phyloP scores from a whole-genome alignment of 495 filamentous ascomycete species.

The Emericellopsis terricola region DNA sequence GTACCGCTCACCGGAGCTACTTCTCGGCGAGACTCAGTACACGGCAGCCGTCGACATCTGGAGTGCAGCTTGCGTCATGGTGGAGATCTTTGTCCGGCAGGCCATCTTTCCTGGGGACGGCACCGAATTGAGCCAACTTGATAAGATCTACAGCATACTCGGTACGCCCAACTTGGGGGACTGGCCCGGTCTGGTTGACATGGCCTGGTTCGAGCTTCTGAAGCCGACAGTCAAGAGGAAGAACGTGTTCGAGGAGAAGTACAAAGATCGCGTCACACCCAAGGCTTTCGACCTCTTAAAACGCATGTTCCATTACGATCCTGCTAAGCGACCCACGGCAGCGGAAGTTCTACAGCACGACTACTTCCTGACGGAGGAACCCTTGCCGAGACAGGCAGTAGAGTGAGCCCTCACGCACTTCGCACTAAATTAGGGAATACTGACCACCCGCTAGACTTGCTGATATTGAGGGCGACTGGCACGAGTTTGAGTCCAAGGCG shows the following conservation, averaged over 20 bases:
- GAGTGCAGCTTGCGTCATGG: constrained; percentile 91
- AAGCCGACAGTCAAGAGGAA: constrained; percentile 53
- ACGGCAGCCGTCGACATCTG: constrained; percentile 92
- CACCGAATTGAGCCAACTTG: constrained; percentile 84
- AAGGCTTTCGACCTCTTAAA: constrained; percentile 68
- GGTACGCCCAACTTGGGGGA: constrained; percentile 71
- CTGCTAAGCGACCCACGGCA: constrained; percentile 65
- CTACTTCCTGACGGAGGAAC: constrained; percentile 78
- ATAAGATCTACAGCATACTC: constrained; percentile 85
- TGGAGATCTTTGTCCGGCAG: constrained; percentile 90
- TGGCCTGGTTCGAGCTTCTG: constrained; percentile 92
- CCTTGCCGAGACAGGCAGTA: constrained; percentile 53
- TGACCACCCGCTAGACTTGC: constrained; percentile 38
- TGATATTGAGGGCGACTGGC: constrained; percentile 87
- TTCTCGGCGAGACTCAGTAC: constrained; percentile 88
- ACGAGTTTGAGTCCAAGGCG: constrained; percentile 97
- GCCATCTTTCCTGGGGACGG: constrained; percentile 94
- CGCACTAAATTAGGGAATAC: neutral
- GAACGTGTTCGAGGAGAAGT: constrained; percentile 72
- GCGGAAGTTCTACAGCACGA: constrained; percentile 73
- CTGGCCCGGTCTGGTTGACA: constrained; percentile 77
- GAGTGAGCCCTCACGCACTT: constrained; percentile 43
- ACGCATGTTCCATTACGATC: constrained; percentile 76
- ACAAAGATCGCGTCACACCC: constrained; percentile 50
- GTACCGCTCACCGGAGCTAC: constrained; percentile 87